These are phyloP conservation scores for Sphaerulina vaccinii DNA, from an alignment of 2,329 filamentous ascomycete species.

Conservation along the genomic window DNA sequence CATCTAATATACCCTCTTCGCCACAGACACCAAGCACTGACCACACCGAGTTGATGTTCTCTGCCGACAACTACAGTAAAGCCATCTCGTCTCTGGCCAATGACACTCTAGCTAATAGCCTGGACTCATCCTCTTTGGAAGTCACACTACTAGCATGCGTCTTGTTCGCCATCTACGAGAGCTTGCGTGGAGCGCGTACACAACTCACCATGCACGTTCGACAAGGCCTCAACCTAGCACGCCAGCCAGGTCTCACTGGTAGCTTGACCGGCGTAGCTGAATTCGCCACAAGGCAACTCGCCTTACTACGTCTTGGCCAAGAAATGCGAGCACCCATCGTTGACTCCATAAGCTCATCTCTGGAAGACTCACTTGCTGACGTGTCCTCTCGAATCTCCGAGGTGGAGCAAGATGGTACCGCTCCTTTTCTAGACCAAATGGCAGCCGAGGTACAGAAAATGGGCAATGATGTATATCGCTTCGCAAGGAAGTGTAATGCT, in stretches of 20 bases:
- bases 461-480: neutral
- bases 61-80: neutral
- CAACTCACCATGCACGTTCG: neutral
- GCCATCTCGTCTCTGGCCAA: neutral
- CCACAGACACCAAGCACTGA: neutral
- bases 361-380: neutral
- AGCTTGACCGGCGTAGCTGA: neutral
- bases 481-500: neutral
- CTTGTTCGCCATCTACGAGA: neutral
- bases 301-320: neutral
- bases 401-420: neutral
- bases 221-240: neutral
- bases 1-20: neutral
- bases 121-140: neutral
- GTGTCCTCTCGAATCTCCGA: neutral
- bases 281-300: neutral
- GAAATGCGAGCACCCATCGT: neutral
- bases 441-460: neutral
- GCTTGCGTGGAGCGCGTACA: neutral
- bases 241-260: neutral
- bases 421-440: neutral
- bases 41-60: neutral
- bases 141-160: neutral
- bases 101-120: neutral
- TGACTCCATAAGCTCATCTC: neutral